Base-by-base conservation (phyloP, 1,284 basidiomycete species). In the Porogramme epimiltina region DNA sequence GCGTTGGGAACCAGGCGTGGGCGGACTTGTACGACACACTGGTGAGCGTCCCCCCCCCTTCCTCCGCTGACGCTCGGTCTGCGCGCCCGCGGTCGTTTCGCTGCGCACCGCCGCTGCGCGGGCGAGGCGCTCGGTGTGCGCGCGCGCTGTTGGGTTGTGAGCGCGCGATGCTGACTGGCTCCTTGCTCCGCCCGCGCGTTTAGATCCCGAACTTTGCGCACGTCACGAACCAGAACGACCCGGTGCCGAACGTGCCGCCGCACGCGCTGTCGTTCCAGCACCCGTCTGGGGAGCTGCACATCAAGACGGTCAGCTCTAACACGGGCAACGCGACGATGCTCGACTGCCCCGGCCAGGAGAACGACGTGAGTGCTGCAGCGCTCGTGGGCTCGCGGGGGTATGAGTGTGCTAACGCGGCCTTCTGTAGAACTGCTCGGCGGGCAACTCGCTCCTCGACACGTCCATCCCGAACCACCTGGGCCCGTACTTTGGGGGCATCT, bases 181-280 rank as follows among this genome's bases (percentile, higher is more conserved):
- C 2, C 15, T 11, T 13, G n/a, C 16, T 15, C 34, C 25, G 11
- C 38, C 13, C 41, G 26, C 43, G n/a, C n/a, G n/a, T n/a, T n/a
- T n/a, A 65, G 64, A 33, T 64, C 42, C 65, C 66, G 4, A 42
- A 51, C 36, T 68, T 65, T 49, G 59, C 69, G 56, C 58, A 70
- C 61, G 59, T 72, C 26, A 71, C 67, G 45, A 70, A 73, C 64
- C 65, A 68, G 59, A 31, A 70, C 25, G 72, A 74, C 56, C 64
- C 64, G 2, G 68, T 74, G 8, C 72, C 72, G 16, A 65, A 62
- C 45, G 65, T 73, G 11, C 72, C 71, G 13, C 67, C 67, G 18
- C 65, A 61, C 19, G 58, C 58, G 47, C 62, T 74, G 13, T 59
- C 63, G 18, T 73, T 64, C 62, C 62, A 64, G 42, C 72, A 74